Evolutionary conservation across 495 filamentous ascomycete genomes (phyloP), one percentile per base, ranked within the genome.

Genomic region (Rostrohypoxylon terebratum): DNA sequence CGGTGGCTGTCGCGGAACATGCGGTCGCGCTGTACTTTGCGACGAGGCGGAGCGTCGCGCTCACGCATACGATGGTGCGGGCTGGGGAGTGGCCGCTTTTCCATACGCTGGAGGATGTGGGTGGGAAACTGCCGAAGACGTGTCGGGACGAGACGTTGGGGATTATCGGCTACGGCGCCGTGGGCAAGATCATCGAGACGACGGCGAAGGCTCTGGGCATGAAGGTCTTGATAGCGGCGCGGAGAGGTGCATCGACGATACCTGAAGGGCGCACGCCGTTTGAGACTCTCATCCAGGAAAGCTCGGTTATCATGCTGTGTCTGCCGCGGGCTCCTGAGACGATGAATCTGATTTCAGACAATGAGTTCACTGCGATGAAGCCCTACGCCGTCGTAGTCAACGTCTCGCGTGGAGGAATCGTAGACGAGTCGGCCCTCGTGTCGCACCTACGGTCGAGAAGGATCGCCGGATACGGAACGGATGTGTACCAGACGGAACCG

Each of bases 401-500:
- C 72, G 83, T 88, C 44, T 82, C 85, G 5, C 79, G 88, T 2
- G 88, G 88, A 2, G 88, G 87, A 0, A 85, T 89, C 61, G 84
- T 90, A 5, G 81, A 89, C 59, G 88, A 90, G 69, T 45, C 55
- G 3, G 86, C 83, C 0, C 68, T 89, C 0, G 75, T 85, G 1
- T 66, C 77, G 20, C 88, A 87, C 16, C 72, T 90, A 21, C 77
- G 75, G 53, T 75, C 82, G 3, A 76, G 78, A 3, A 71, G 73
- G 63, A 87, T 90, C 18, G 81, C 78, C 0, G 88, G 86, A 2
- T 84, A 85, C 8, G 86, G 82, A 4, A 83, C 82, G 6, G 88
- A 90, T 79, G 87, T 89, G 0, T 88, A 83, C 61, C 73, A 73
- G 18, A 77, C 77, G 25, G 88, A 90, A 76, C 88, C 88, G 14